Conservation (phyloP, 257 asterid genomes). For the Echium plantagineum region DNA sequence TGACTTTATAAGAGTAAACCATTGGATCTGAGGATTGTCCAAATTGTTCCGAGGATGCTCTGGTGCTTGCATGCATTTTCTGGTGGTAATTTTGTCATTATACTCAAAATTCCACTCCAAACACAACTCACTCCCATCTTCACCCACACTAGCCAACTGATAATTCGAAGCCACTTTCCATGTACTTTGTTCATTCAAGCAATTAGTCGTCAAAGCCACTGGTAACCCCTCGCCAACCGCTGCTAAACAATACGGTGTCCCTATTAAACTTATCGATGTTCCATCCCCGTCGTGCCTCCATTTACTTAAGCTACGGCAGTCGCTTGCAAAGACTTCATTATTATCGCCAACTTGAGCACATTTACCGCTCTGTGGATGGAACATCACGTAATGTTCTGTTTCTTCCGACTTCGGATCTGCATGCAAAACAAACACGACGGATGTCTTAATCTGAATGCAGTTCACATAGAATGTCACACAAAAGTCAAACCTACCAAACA, state of each 20-base stretch:
- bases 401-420: constrained; percentile 30
- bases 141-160: constrained; percentile 33
- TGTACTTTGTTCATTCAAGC: constrained; percentile 19
- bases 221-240: constrained; percentile 25
- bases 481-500: no score
- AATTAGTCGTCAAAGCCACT: constrained; percentile 24
- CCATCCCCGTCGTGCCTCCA: constrained; percentile 31
- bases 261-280: constrained; percentile 26
- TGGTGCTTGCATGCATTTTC: constrained; percentile 38
- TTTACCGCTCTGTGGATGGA: constrained; percentile 52
- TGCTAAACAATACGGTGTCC: background rate
- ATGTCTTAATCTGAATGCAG: no score
- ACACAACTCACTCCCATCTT: constrained; percentile 34
- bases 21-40: constrained; percentile 49
- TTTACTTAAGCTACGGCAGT: constrained; percentile 24
- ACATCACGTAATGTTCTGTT: constrained; percentile 24
- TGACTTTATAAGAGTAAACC: constrained; percentile 52
- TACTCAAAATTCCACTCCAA: constrained; percentile 30
- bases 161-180: constrained; percentile 39
- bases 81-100: constrained; percentile 24
- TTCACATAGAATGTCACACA: no score
- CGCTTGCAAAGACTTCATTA: constrained; percentile 5
- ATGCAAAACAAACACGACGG: background rate
- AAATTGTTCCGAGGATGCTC: constrained; percentile 22
- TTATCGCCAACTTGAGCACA: constrained; percentile 17